Base-by-base conservation (phyloP, 2,329 filamentous ascomycete genomes). In the Dactylellina parvicollis region DNA sequence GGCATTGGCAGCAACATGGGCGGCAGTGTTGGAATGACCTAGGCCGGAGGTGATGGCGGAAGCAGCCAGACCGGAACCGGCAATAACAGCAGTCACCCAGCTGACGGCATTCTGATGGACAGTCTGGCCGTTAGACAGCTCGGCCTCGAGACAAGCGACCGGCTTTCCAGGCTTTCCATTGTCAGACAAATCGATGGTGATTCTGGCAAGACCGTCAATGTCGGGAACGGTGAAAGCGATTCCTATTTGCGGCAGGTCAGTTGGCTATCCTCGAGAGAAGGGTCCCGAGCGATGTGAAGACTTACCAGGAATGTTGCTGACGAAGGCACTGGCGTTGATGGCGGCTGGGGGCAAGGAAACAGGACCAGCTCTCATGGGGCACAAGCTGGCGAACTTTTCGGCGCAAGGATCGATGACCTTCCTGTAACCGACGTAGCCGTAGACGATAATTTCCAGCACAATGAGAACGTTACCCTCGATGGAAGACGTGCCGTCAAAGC, bases 221-320 rank as follows among this genome's bases (percentile, higher is more conserved):
- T 97, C 94, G 52, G 93, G 93, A 44, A 98, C 90, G 55, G 86
- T 89, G 82, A 95, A 98, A 57, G 92, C 91, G 79, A 97, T 94
- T 52, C 87, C 85, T 85, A 77, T 65, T 46, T 28, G 61, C 32
- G 32, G 24, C 30, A 40, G 26, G 18, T 57, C 46, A 55, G 42
- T 22, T 22, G 16, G 4, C 34, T 7, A 22, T 50, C 16, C 26
- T 24, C 3, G 2, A 42, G 34, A 42, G 16, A 4, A 24, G 24
- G 28, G 2, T 52, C 44, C 34, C n/a, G n/a, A 49, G 40, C 42
- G 22, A 46, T 30, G n/a, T 9, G 9, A 16, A 38, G 24, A 79
- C 83, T 76, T 80, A 85, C 85, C 87, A 67, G 93, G 93, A 78
- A 98, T 88, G 60, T 86, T 81, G 22, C 83, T 81, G 70, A 91